These are phyloP conservation scores for Wallacemonas sp. DNA, from an alignment of 208 protist genomes.

Conservation along the genomic window DNA sequence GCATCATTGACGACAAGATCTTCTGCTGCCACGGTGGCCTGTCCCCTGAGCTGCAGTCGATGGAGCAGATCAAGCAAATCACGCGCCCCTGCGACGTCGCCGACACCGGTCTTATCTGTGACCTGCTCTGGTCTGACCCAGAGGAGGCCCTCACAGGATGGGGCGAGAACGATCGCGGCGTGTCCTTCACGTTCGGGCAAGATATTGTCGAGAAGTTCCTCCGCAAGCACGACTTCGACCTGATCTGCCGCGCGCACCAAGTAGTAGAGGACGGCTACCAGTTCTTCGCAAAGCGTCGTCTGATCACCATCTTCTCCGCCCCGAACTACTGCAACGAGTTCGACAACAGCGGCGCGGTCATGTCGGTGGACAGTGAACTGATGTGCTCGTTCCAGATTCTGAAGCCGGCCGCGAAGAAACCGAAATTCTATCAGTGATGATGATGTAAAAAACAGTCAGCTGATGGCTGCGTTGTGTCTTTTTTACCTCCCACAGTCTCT, in stretches of 20 bases:
- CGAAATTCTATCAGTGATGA: conserved; percentile 80
- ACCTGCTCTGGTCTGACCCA: conserved; percentile 99
- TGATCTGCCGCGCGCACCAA: conserved; percentile 98
- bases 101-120: conserved; percentile 99
- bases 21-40: conserved; percentile 99
- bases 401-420: conserved; percentile 90
- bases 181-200: conserved; percentile 91
- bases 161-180: conserved; percentile 94
- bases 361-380: conserved; percentile 98
- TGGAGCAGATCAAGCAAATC: conserved; percentile 97
- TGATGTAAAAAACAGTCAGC: not conserved
- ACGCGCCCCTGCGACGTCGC: conserved; percentile 98
- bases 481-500: not conserved
- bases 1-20: conserved; percentile 99
- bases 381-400: conserved; percentile 99
- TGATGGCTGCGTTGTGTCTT: too few relatives aligned
- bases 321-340: conserved; percentile 99
- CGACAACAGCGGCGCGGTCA: conserved; percentile 99
- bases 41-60: conserved; percentile 95
- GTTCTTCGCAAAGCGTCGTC: conserved; percentile 94
- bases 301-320: conserved; percentile 98
- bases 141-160: conserved; percentile 93
- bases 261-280: conserved; percentile 96
- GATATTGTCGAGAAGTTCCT: conserved; percentile 96
- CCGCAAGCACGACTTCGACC: conserved; percentile 95